These are phyloP conservation scores for Xylaria palmicola DNA, from an alignment of 495 filamentous ascomycete genomes.

Conservation along the genomic window DNA sequence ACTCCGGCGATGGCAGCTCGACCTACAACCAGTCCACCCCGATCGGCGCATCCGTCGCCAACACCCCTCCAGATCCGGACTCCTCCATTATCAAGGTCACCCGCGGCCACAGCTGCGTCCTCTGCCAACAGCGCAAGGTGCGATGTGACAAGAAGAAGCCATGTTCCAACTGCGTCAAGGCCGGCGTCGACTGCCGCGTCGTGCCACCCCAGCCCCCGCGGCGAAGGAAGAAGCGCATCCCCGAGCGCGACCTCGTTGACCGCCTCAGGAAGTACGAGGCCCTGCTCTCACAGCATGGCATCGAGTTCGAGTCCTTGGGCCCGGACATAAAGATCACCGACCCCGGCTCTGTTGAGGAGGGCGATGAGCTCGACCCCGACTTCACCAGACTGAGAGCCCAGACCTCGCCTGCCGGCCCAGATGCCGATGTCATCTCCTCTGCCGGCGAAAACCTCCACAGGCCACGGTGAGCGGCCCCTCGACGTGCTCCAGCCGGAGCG, in stretches of 20 bases:
- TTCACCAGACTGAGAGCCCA: constrained; percentile 35
- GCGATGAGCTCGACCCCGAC: constrained; percentile 49
- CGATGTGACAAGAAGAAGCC: constrained; percentile 64
- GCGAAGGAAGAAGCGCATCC: constrained; percentile 57
- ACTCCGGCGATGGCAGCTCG: constrained; percentile 28
- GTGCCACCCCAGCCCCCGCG: constrained; percentile 58
- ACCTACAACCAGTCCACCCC: constrained; percentile 31
- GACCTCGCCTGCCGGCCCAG: constrained; percentile 25
- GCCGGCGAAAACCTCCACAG: constrained; percentile 29
- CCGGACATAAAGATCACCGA: constrained; percentile 43
- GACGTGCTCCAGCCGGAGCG: neutral
- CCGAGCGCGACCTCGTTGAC: constrained; percentile 51
- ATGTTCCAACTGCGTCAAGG: constrained; percentile 65
- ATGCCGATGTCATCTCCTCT: constrained; percentile 29
- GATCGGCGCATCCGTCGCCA: constrained; percentile 36
- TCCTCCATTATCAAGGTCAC: constrained; percentile 49
- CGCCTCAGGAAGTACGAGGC: constrained; percentile 56
- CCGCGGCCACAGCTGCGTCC: constrained; percentile 59
- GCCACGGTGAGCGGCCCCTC: constrained; percentile 17
- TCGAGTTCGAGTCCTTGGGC: constrained; percentile 45
- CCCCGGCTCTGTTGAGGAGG: constrained; percentile 42
- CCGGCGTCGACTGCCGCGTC: constrained; percentile 58
- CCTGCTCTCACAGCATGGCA: constrained; percentile 51
- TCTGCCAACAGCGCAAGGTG: constrained; percentile 67
- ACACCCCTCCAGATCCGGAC: constrained; percentile 29